Conservation (phyloP, 2,329 filamentous ascomycete species). For the Paecilomyces variotii region DNA sequence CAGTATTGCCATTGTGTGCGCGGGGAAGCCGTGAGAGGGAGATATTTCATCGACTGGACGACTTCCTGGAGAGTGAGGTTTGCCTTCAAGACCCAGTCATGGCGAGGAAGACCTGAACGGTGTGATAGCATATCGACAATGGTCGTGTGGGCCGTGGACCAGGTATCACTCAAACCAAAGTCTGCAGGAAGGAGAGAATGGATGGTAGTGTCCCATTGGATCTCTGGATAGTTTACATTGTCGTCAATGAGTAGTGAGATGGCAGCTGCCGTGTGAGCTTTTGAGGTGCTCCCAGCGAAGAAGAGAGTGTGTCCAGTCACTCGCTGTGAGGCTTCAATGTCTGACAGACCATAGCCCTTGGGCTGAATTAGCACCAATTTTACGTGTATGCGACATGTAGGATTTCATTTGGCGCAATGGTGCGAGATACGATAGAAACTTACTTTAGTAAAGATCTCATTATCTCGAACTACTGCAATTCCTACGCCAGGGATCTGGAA, state of each 20-base stretch:
- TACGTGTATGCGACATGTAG: neutral
- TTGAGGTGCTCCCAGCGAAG: constrained; percentile 48
- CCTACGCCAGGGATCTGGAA: constrained; percentile 4
- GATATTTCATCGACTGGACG: constrained; percentile 35
- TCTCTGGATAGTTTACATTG: constrained; percentile 14
- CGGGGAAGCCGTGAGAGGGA: constrained; percentile 33
- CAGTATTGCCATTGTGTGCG: constrained; percentile 42
- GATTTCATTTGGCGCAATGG: neutral
- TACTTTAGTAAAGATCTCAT: constrained; percentile 6
- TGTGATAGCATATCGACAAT: constrained; percentile 28
- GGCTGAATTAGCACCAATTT: neutral
- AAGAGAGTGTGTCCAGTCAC: constrained; percentile 44
- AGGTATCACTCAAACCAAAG: constrained; percentile 25
- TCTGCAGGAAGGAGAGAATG: constrained; percentile 14
- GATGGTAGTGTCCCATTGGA: constrained; percentile 11
- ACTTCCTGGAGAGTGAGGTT: constrained; percentile 26
- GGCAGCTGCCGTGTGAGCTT: constrained; percentile 45
- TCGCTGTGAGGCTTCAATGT: constrained; percentile 22
- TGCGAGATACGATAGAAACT: neutral
- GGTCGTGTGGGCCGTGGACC: constrained; percentile 17
- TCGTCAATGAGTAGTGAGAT: constrained; percentile 36
- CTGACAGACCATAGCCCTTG: constrained; percentile 33
- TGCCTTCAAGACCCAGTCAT: constrained; percentile 12
- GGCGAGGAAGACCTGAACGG: constrained; percentile 25
- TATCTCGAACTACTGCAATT: constrained; percentile 4